Conservation (phyloP, 2,329 filamentous ascomycete genomes). For the Fusarium pseudocircinatum region DNA sequence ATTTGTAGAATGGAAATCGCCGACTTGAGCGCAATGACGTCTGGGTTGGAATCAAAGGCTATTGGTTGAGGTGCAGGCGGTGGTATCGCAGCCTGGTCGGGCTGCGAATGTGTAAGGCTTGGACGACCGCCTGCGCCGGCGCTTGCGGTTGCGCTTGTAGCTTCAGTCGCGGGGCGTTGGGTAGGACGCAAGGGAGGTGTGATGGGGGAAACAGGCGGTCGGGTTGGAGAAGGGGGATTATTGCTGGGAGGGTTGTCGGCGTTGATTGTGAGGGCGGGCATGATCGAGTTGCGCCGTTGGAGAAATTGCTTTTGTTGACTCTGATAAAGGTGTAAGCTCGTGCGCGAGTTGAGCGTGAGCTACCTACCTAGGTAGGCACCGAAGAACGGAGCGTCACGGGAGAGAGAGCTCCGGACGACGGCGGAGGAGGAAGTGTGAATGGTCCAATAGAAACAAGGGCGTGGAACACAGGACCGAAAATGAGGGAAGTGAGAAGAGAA, state of each 20-base stretch:
- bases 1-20: conserved; percentile 89
- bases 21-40: conserved; percentile 86
- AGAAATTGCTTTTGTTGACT: conserved; percentile 12
- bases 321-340: neutral
- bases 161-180: conserved; percentile 40
- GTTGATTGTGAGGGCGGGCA: conserved; percentile 48
- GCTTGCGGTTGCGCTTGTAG: conserved; percentile 33
- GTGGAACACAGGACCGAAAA: neutral
- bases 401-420: neutral
- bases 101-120: conserved; percentile 58
- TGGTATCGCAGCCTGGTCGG: conserved; percentile 52
- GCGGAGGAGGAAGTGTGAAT: neutral
- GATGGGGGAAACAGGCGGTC: conserved; percentile 64
- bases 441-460: conserved; percentile 9
- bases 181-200: conserved; percentile 59
- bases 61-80: conserved; percentile 63
- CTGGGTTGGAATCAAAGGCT: conserved; percentile 75
- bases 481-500: neutral
- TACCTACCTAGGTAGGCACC: conserved; percentile 7
- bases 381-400: conserved; percentile 23
- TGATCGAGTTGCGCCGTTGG: conserved; percentile 24
- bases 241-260: conserved; percentile 42
- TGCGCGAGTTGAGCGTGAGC: conserved; percentile 3
- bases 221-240: conserved; percentile 56
- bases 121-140: conserved; percentile 44